Evolutionary conservation across 805 yeast genomes (phyloP).

Genomic region (Dipodascus geniculatus): DNA sequence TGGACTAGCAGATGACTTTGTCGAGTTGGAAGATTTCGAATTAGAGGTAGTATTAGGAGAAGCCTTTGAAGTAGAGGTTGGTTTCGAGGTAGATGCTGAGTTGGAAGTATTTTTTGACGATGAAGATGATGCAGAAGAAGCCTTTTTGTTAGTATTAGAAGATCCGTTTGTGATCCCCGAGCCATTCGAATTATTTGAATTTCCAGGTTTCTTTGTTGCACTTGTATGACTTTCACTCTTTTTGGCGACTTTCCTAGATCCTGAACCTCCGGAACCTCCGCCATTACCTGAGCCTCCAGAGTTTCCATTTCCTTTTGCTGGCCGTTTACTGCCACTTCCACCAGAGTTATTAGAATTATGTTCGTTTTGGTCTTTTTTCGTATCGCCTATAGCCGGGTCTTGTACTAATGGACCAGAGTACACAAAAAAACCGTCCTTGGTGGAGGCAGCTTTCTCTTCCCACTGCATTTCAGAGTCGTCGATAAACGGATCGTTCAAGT

Average conservation of each 20-base stretch:
- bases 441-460: conserved; percentile 89
- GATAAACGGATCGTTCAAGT: conserved; percentile 86
- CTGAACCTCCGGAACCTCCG: not conserved
- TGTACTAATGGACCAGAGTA: conserved; percentile 77
- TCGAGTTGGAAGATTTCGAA: not conserved
- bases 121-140: not conserved
- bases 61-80: not conserved
- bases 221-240: conserved; percentile 1
- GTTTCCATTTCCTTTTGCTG: not conserved
- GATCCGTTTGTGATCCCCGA: not conserved
- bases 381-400: not conserved
- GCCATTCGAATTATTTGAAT: not conserved
- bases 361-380: not conserved
- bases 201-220: not conserved
- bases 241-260: not conserved
- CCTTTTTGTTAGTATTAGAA: not conserved
- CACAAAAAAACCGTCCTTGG: conserved; percentile 92
- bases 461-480: conserved; percentile 87
- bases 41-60: not conserved
- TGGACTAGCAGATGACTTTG: not conserved
- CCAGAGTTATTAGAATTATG: not conserved
- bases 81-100: not conserved
- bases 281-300: not conserved
- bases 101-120: not conserved
- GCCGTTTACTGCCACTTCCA: not conserved